Evolutionary conservation across 23 red algal genomes (phyloP), one percentile per base, ranked within the genome.

Genomic region (Gracilaria domingensis): DNA sequence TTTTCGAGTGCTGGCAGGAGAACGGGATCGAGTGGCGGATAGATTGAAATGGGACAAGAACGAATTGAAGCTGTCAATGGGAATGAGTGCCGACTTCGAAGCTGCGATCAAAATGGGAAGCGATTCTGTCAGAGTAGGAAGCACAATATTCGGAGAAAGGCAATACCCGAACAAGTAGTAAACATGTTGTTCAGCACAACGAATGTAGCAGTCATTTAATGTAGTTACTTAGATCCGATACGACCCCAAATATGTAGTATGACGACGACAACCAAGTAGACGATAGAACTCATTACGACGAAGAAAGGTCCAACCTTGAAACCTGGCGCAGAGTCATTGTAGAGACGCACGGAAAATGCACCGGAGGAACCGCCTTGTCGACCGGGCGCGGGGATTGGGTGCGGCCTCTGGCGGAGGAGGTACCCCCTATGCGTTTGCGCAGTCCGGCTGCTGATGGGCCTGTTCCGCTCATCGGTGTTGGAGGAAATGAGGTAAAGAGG

Each of bases 61-160:
- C 12, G 69, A 33, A 0, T 77, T 99, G 51, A 88, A 92, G 58
- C 84, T 99, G 35, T 94, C 88, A 29, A 99, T 99, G 97, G 97
- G 97, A 37, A 99, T 99, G 97, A 96, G 94, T 72, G 89, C 74
- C 35, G 97, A 99, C 72, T 96, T 88, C 62, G 95, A 99, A 48
- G 85, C 61, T n/a, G 97, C 97, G 30, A 89, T 96, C 35, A 65
- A 72, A 26, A 81, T 95, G 87, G 94, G 94, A 28, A 93, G 88
- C 51, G 93, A 93, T 65, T 96, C 90, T 2, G 92, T 99, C 8
- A 62, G 97, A 36, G 90, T 99, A 18, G 97, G 97, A 26, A 92
- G 90, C 23, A 82, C 82, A 8, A 96, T 99, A 35, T 99, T 99
- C 71, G 97, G 97, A n/a, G 93, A 87, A 47, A 64, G 97, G 14